Evolutionary conservation across 192 early-diverging fungal species (phyloP), one percentile per base, ranked within the genome.

Genomic region (Gamsiella multidivaricata): DNA sequence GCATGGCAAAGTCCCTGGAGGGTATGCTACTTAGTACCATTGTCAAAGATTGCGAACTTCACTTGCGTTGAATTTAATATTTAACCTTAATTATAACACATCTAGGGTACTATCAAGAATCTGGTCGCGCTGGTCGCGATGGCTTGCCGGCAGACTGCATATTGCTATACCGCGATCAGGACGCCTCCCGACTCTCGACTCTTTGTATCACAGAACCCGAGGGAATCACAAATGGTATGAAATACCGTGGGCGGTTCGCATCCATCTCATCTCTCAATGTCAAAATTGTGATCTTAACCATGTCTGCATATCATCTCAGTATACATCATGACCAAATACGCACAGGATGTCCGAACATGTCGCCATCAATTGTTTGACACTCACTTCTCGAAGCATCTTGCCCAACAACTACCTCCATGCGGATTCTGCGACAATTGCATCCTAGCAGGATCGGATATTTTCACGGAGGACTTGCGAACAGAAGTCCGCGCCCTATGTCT

Each of bases 101-200:
- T 12, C 25, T 42, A 71, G 67, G 86, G 23, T 91, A 91, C 69
- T 93, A 93, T 67, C 91, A 93, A 70, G 92, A 93, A 51, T 86
- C 86, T 9, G 92, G 92, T 0, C 84, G 92, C 20, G 92, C 91
- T 32, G 92, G 92, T 28, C 78, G 91, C 22, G 92, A 94, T 58
- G 92, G 92, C 2, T 25, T 80, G 36, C 81, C 73, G 1, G 91
- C 91, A 0, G 88, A 92, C 26, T 94, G 92, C 52, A 78, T 92
- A 11, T 46, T 93, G 42, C 84, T 91, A 12, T 92, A 92, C 54
- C 86, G 90, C 1, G 80, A 85, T 2, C 63, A 80, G n/a, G 92
- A 94, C 81, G 88, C 87, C 17, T 81, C 88, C 23, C 57, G 86
- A 31, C 80, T 93, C 28, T 84, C 87, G 3, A 79, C 86, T 22